Evolutionary conservation across 345 rosid species (phyloP).

Genomic region (Eutrema yunnanense): DNA sequence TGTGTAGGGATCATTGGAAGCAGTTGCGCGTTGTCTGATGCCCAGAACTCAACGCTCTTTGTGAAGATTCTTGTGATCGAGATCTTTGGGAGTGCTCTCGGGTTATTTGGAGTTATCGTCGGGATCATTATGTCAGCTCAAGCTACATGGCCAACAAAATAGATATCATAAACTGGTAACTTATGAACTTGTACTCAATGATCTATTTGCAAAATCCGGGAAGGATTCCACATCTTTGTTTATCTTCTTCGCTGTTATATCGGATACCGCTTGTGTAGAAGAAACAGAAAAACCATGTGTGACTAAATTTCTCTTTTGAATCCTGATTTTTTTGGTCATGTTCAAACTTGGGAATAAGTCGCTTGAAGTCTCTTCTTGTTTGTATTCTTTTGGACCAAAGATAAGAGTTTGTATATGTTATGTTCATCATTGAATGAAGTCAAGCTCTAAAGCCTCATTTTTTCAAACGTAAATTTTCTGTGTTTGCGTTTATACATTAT

Average conservation of each 20-base stretch:
- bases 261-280: not conserved
- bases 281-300: not conserved
- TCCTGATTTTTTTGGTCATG: not conserved
- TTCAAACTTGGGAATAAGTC: not conserved
- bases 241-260: not conserved
- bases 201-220: not conserved
- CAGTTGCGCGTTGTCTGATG: conserved; percentile 91
- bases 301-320: not conserved
- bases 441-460: not conserved
- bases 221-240: conserved; percentile 15
- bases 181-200: not conserved
- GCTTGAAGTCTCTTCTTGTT: not conserved
- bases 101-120: conserved; percentile 89
- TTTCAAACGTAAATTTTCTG: not conserved
- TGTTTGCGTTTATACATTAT: not conserved
- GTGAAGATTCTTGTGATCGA: conserved; percentile 96
- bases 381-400: not conserved
- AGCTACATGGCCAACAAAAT: conserved; percentile 86
- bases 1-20: conserved; percentile 95
- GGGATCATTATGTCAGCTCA: conserved; percentile 97
- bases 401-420: not conserved
- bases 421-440: not conserved
- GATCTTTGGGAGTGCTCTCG: conserved; percentile 94
- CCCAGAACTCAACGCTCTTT: conserved; percentile 86
- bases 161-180: not conserved